Evolutionary conservation across 2,329 filamentous ascomycete genomes (phyloP).

Genomic region (Aspergillus latus): DNA sequence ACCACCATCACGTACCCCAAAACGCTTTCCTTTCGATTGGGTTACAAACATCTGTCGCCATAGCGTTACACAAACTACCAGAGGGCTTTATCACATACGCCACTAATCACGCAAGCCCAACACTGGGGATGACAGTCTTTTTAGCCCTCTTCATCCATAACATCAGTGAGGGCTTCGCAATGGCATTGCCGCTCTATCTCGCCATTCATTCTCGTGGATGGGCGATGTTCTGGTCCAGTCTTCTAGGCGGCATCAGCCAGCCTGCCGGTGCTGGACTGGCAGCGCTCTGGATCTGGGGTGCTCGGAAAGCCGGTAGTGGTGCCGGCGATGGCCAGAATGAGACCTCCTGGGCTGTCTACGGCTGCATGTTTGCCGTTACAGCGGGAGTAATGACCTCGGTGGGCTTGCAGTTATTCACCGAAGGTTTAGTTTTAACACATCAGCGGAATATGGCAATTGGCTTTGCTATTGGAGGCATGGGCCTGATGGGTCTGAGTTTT

Average conservation of each 20-base stretch:
- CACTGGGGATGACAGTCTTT: conserved; percentile 87
- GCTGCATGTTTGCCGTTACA: conserved; percentile 77
- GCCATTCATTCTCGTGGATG: conserved; percentile 76
- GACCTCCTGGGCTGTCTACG: conserved; percentile 56
- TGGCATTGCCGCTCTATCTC: conserved; percentile 89
- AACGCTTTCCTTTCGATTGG: conserved; percentile 94
- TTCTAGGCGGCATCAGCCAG: conserved; percentile 84
- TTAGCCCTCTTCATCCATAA: conserved; percentile 97
- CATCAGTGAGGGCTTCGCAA: conserved; percentile 93
- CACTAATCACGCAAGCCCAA: conserved; percentile 92
- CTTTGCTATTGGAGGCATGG: conserved; percentile 64
- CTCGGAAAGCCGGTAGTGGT: conserved; percentile 50
- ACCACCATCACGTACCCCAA: conserved; percentile 92
- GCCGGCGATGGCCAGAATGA: conserved; percentile 25
- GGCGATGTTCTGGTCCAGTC: conserved; percentile 79
- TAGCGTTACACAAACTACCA: conserved; percentile 93
- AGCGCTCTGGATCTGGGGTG: conserved; percentile 79
- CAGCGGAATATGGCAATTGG: conserved; percentile 38
- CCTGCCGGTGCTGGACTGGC: conserved; percentile 82
- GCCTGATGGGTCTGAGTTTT: conserved; percentile 77
- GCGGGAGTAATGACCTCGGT: conserved; percentile 96
- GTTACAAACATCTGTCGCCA: conserved; percentile 93
- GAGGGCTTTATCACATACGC: conserved; percentile 88
- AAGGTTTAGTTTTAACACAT: conserved; percentile 74
- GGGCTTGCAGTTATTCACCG: conserved; percentile 81